Base-by-base conservation (phyloP, 371 early-diverging fungal genomes). In the Rhizomucor pusillus region DNA sequence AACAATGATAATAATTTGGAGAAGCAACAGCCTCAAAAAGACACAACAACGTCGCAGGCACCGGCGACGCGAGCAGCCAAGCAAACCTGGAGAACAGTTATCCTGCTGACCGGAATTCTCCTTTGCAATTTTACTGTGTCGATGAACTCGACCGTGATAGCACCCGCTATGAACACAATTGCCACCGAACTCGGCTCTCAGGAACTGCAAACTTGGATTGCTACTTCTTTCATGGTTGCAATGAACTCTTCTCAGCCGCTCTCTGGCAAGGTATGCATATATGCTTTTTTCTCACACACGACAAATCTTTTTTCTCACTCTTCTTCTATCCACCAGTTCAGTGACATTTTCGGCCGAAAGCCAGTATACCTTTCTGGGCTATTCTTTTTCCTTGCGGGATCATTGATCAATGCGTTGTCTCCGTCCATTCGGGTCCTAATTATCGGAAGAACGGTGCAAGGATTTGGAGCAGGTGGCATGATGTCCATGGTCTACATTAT, bases 141-240 rank as follows among this genome's bases (percentile, higher is more conserved):
- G 36, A 68, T 90, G 36, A 89, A 89, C 59, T 77, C 79, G 35
- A 90, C 90, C 2, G 84, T 91, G 33, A 79, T 92, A 33, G 87
- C 90, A 11, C 86, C 51, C 16, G 46, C 23, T 7, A 36, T 33
- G 41, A 47, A 10, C 14, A 41, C 22, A 1, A 45, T 56, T 19
- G 23, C 43, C 36, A 49, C 44, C 16, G 50, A 56, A 7, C 57
- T 50, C n/a, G 35, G 46, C 16, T 29, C 44, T 24, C 36, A 46
- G 18, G 47, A 6, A n/a, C 3, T 2, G 12, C 47, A 54, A 37
- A 54, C 37, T 25, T 47, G 45, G 41, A 52, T 41, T 46, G 47
- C 54, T 13, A 54, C 46, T 5, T 45, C 77, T 34, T 84, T 78
- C 46, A 46, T 84, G 23, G 65, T 84, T 24, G 69, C 85, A 7